These are phyloP conservation scores for Cucurbita argyrosperma DNA, from an alignment of 306 rosid genomes.

Conservation along the genomic window DNA sequence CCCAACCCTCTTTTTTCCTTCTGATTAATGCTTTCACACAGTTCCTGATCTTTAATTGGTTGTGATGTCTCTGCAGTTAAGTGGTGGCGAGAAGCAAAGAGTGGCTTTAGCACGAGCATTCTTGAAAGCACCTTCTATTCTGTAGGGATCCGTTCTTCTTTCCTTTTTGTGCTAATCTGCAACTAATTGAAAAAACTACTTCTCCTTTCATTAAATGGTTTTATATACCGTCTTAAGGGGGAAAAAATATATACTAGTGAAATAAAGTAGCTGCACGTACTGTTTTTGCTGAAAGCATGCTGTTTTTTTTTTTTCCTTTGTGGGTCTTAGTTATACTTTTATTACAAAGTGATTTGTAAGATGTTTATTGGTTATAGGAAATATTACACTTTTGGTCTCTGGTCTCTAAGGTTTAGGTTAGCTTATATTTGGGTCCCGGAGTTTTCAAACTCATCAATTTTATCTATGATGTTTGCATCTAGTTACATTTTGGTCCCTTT, in stretches of 20 bases:
- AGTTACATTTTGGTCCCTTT: too few relatives aligned
- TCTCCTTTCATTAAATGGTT: not conserved
- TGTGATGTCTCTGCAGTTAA: constrained; percentile 45
- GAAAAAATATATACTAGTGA: not conserved
- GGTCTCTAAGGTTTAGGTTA: too few relatives aligned
- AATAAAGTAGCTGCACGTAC: not conserved
- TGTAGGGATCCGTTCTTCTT: constrained; percentile 35
- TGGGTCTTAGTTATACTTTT: not conserved
- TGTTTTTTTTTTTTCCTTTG: not conserved
- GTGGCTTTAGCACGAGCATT: constrained; percentile 95
- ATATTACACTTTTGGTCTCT: too few relatives aligned
- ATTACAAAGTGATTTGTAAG: too few relatives aligned
- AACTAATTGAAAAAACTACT: not conserved
- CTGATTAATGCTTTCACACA: not conserved
- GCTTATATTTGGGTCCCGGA: too few relatives aligned
- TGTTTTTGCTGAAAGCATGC: not conserved
- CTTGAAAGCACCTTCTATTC: constrained; percentile 80
- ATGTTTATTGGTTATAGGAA: too few relatives aligned
- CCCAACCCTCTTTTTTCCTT: not conserved
- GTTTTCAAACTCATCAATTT: too few relatives aligned
- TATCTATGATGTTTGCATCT: too few relatives aligned
- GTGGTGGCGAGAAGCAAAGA: constrained; percentile 98
- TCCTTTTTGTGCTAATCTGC: not conserved
- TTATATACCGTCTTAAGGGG: not conserved
- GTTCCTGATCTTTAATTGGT: constrained; percentile 8